Conservation (phyloP, 202 grass and related monocot genomes). For the Schoenoplectus triqueter region DNA sequence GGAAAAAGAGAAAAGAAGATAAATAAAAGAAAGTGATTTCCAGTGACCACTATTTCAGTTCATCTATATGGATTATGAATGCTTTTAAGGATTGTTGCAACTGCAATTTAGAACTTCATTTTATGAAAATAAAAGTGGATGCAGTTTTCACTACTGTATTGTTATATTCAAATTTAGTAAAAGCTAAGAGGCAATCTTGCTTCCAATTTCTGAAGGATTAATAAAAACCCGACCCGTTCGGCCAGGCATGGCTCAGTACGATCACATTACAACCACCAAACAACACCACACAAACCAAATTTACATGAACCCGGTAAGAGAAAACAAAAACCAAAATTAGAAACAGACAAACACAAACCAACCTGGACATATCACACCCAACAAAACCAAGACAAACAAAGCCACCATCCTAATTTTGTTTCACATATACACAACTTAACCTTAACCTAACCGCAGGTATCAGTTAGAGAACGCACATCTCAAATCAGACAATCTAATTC, state of each 20-base stretch:
- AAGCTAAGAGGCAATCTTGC: slow-evolving; percentile 41
- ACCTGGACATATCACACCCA: background rate
- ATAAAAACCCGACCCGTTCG: slow-evolving; percentile 65
- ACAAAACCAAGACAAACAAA: slow-evolving; percentile 39
- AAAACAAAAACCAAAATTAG: slow-evolving; percentile 39
- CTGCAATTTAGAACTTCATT: background rate
- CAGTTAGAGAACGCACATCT: slow-evolving; percentile 25
- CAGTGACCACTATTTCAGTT: too few relatives aligned
- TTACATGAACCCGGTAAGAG: slow-evolving; percentile 65
- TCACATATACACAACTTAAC: slow-evolving; percentile 71
- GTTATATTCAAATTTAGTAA: background rate
- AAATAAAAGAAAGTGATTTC: too few relatives aligned
- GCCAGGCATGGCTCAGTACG: slow-evolving; percentile 50
- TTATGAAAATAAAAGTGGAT: background rate
- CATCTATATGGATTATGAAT: background rate
- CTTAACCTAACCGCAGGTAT: slow-evolving; percentile 36
- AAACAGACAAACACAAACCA: slow-evolving; percentile 31
- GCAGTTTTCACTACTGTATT: background rate
- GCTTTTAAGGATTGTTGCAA: background rate
- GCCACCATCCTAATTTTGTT: slow-evolving; percentile 43
- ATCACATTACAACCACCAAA: slow-evolving; percentile 69
- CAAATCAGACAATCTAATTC: slow-evolving; percentile 45
- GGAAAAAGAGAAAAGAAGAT: too few relatives aligned
- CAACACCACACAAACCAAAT: slow-evolving; percentile 63
- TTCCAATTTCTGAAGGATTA: slow-evolving; percentile 56